These are phyloP conservation scores for Canna indica DNA, from an alignment of 176 grass and related monocot genomes.

Conservation along the genomic window DNA sequence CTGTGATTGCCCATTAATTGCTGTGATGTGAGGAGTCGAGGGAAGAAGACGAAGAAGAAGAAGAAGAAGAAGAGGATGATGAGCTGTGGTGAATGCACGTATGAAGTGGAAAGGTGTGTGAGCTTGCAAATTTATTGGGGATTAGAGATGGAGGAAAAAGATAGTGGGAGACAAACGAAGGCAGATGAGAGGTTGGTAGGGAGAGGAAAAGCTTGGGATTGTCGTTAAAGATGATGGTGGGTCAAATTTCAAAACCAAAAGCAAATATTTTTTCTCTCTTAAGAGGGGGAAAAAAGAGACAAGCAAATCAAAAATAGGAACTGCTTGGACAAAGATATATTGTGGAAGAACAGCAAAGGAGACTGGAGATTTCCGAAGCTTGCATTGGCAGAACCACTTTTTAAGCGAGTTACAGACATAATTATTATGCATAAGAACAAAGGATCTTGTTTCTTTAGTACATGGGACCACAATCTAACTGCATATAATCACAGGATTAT, in stretches of 20 bases:
- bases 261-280: neutral
- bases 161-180: constrained; percentile 4
- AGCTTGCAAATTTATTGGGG: neutral
- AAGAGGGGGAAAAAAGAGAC: neutral
- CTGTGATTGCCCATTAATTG: constrained; percentile 23
- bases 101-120: neutral
- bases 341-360: too few species aligned
- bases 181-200: neutral
- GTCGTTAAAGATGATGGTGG: neutral
- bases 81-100: neutral
- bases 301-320: too few species aligned
- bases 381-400: too few species aligned
- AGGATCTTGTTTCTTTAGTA: too few species aligned
- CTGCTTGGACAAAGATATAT: too few species aligned
- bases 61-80: neutral
- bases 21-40: neutral
- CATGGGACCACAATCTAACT: too few species aligned
- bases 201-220: neutral
- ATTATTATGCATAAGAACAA: too few species aligned
- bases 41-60: neutral
- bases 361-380: too few species aligned
- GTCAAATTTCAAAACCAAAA: neutral
- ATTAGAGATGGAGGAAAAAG: neutral
- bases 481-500: too few species aligned
- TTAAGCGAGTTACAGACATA: too few species aligned